Percentiles rank a stretch among this genome's conserved stretches.
phyloP scores from a whole-genome alignment of 208 protist species.

The Trichomonas tenax region DNA sequence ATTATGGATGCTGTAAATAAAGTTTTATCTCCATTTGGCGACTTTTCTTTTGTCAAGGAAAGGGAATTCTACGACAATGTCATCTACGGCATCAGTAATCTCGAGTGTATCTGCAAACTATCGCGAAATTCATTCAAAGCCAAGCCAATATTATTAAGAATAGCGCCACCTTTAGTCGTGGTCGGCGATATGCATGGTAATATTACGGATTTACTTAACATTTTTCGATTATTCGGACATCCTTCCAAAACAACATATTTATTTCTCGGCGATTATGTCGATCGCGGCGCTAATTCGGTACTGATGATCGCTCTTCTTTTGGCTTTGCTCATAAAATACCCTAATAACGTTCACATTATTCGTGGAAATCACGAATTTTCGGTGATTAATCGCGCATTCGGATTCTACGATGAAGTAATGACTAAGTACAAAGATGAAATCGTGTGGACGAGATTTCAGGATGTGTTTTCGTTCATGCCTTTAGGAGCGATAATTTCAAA shows the following conservation, averaged over 20 bases:
- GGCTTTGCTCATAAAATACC: slow-evolving; percentile 60
- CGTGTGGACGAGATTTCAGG: slow-evolving; percentile 83
- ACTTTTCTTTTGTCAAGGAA: too few species aligned
- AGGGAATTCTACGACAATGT: too few species aligned
- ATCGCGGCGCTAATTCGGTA: slow-evolving; percentile 42
- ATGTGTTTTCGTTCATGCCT: slow-evolving; percentile 96
- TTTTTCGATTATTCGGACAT: neutral
- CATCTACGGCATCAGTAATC: too few species aligned
- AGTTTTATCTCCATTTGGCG: too few species aligned
- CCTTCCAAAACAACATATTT: neutral
- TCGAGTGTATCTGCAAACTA: too few species aligned
- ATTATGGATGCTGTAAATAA: too few species aligned
- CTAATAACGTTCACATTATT: slow-evolving; percentile 62
- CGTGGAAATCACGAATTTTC: slow-evolving; percentile 75
- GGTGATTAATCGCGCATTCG: slow-evolving; percentile 83
- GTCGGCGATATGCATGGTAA: neutral
- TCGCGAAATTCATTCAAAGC: too few species aligned
- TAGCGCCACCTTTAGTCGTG: neutral
- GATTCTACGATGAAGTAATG: slow-evolving; percentile 88
- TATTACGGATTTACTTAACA: neutral
- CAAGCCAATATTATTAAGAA: neutral
- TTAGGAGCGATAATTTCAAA: slow-evolving; percentile 67
- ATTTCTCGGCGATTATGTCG: slow-evolving; percentile 32
- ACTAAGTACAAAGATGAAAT: slow-evolving; percentile 52
- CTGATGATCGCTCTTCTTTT: slow-evolving; percentile 72